A percentile compares a stretch with the other conserved stretches of the same genome.
These are phyloP conservation scores for Quercus ilex DNA, from an alignment of 306 rosid species.

Conservation along the genomic window DNA sequence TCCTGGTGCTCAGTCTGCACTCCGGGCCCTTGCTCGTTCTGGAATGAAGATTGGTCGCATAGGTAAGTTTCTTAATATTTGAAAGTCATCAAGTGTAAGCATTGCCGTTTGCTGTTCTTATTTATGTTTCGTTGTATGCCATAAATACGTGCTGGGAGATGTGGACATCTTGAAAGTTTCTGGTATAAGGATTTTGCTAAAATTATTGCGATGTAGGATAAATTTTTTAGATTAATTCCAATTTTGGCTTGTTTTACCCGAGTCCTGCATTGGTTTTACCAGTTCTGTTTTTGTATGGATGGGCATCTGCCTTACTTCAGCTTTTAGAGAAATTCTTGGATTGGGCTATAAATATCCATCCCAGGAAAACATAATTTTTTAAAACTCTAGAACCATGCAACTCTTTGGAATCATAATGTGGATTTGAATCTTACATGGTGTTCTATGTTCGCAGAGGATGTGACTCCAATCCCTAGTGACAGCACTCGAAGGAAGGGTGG, in stretches of 20 bases:
- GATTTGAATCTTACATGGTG: background rate
- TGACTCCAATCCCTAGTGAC: constrained; percentile 2
- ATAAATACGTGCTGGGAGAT: no score
- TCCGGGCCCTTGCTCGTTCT: constrained; percentile 60
- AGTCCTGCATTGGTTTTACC: background rate
- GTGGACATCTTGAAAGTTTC: background rate
- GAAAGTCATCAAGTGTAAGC: background rate
- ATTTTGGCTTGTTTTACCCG: background rate
- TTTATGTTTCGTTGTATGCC: background rate
- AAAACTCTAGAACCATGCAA: background rate
- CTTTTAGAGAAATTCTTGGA: background rate
- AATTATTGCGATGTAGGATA: background rate
- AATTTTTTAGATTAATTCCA: background rate
- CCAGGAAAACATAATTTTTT: no score
- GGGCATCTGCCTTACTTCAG: background rate
- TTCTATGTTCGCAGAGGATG: background rate
- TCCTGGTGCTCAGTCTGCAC: constrained; percentile 56
- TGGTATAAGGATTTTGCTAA: background rate
- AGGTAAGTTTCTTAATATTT: constrained; percentile 19
- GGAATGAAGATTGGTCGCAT: constrained; percentile 62
- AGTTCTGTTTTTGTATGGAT: background rate
- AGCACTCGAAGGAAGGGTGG: constrained; percentile 8
- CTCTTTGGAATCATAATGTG: background rate
- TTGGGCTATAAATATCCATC: background rate
- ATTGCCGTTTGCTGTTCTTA: background rate